phyloP scores from a whole-genome alignment of 2,329 filamentous ascomycete genomes.

The Xylariales sp. region DNA sequence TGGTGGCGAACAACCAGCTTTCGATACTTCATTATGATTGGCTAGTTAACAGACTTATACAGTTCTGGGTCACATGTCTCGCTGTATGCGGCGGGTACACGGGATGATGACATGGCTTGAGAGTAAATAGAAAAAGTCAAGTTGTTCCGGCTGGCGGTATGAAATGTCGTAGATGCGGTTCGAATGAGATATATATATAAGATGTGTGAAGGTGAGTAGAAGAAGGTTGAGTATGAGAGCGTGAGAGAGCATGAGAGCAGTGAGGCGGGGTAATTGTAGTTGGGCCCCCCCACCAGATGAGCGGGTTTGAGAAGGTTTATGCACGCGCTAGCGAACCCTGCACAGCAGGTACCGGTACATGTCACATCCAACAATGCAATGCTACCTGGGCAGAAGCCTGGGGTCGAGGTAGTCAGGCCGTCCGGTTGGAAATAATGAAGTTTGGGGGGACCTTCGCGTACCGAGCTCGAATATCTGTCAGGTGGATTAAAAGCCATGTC shows the following conservation, averaged over 20 bases:
- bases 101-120: background rate
- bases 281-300: conserved; percentile 49
- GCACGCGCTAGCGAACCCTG: conserved; percentile 14
- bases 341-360: conserved; percentile 49
- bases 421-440: background rate
- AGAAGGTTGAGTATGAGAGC: background rate
- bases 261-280: conserved; percentile 12
- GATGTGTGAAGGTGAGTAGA: background rate
- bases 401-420: background rate
- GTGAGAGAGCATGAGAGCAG: conserved; percentile 1
- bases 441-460: background rate
- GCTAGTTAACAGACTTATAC: too few species aligned
- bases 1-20: background rate
- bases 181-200: background rate
- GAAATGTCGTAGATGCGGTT: background rate
- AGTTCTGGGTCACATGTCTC: background rate
- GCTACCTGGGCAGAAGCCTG: background rate
- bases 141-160: too few species aligned
- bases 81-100: too few species aligned
- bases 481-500: background rate
- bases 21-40: background rate
- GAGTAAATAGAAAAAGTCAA: too few species aligned
- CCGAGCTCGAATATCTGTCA: background rate
- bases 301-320: conserved; percentile 66
- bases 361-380: background rate